Evolutionary conservation across 2,329 filamentous ascomycete genomes (phyloP), one percentile per base, ranked within the genome.

Genomic region (Aureobasidium sp.): DNA sequence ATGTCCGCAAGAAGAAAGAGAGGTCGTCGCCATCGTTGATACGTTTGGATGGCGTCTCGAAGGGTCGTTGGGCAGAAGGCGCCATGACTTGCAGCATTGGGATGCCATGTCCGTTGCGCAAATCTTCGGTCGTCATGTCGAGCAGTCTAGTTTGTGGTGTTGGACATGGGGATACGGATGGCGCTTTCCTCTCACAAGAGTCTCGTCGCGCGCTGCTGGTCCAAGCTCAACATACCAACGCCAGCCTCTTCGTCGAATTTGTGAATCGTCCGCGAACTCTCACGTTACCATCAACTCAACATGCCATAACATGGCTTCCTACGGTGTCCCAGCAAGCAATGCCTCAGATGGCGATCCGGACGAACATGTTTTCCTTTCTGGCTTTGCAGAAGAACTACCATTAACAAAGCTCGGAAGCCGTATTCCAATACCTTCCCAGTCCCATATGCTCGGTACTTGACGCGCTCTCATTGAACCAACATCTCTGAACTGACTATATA

Each of bases 11-110:
- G 74, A 97, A 99, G 65, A 82, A 84, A 22, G 84, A 75, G 61
- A 99, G 89, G 79, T 97, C 91, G 64, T 87, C 79, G 62, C 87
- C 87, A 69, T 94, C 89, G 76, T 96, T 82, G 77, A 99, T 99
- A 70, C 82, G 82, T 75, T 97, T 99, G 62, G 73, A 72, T 0
- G 94, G 94, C 45, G 78, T 77, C 58, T 79, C 71, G 74, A 96
- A 97, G 36, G 66, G 71, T 70, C 85, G 84, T 11, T 79, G 73
- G 22, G 70, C 65, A 20, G 74, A 72, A 20, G 74, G 70, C 70
- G 84, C 79, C 52, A 89, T 75, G 17, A 64, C 69, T 27, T 72
- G 66, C 12, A 79, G 70, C 25, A 37, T 14, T 9, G 53, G 44
- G 3, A 36, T 53, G n/a, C 29, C 62, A 34, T 37, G 67, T 62